Conservation (phyloP, 257 asterid genomes). For the Nicotiana tomentosiformis region DNA sequence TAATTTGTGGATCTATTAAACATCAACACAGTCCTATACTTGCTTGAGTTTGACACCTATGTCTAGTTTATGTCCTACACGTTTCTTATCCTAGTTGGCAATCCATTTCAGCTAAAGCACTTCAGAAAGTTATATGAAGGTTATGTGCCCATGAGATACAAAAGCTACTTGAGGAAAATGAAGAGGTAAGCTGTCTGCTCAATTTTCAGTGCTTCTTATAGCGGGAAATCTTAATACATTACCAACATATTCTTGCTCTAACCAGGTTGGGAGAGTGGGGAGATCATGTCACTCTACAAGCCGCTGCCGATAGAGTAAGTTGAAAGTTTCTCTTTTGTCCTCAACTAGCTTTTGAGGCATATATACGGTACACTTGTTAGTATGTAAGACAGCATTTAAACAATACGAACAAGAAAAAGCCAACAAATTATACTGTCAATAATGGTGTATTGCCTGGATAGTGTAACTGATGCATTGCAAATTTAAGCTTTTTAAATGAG, state of each 20-base stretch:
- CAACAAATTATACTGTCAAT: background rate
- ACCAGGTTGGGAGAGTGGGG: constrained; percentile 93
- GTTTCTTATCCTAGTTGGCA: constrained; percentile 7
- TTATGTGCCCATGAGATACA: constrained; percentile 91
- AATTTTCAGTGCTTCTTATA: constrained; percentile 1
- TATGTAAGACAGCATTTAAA: background rate
- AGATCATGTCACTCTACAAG: constrained; percentile 96
- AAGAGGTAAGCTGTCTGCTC: constrained; percentile 44
- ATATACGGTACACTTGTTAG: background rate
- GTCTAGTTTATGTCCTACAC: background rate
- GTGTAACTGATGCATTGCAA: background rate
- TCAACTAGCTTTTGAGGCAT: background rate
- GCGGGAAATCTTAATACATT: background rate
- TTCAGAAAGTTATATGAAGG: constrained; percentile 67
- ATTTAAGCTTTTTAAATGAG: background rate
- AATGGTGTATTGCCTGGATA: background rate
- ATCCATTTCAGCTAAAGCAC: constrained; percentile 65
- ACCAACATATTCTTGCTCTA: constrained; percentile 18
- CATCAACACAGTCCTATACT: background rate
- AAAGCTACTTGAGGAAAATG: constrained; percentile 73
- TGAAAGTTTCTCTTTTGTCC: background rate
- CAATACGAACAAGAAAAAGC: background rate
- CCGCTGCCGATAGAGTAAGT: constrained; percentile 93
- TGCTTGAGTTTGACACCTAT: background rate
- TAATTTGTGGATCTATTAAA: background rate